Evolutionary conservation across 352 stramenopile species (phyloP).

Genomic region (Globisporangium camurandrum): DNA sequence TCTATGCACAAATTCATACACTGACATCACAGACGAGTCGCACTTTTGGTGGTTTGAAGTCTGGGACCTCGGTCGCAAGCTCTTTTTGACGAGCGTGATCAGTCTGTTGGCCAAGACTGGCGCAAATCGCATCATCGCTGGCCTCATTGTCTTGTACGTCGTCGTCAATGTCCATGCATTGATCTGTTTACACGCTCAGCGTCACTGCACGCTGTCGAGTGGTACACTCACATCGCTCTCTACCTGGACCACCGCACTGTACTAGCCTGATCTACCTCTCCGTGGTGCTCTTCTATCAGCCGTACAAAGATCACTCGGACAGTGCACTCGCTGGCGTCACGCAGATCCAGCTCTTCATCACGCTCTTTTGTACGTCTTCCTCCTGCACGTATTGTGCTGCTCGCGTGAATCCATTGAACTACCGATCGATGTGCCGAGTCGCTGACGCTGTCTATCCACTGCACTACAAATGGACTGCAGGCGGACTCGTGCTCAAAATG

Average conservation of each 20-base stretch:
- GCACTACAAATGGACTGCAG: slow-evolving; percentile 13
- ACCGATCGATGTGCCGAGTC: too few species aligned
- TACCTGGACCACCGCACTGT: too few species aligned
- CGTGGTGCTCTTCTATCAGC: slow-evolving; percentile 63
- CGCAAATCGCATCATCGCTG: slow-evolving; percentile 61
- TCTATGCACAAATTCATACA: too few species aligned
- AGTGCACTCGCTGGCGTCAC: slow-evolving; percentile 52
- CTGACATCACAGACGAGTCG: slow-evolving; percentile 27
- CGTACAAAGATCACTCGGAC: slow-evolving; percentile 54
- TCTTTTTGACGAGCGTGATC: slow-evolving; percentile 64
- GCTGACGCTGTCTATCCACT: too few species aligned
- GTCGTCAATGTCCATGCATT: too few species aligned
- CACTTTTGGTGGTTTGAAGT: slow-evolving; percentile 79
- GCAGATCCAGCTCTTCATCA: slow-evolving; percentile 76
- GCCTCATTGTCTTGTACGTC: slow-evolving; percentile 53
- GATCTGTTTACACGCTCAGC: too few species aligned
- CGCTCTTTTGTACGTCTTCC: slow-evolving; percentile 53
- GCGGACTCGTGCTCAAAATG: slow-evolving; percentile 66
- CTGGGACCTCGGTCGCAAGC: slow-evolving; percentile 62
- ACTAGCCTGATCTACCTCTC: slow-evolving; percentile 65
- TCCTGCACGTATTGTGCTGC: not conserved
- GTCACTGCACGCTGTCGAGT: too few species aligned
- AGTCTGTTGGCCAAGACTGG: slow-evolving; percentile 50
- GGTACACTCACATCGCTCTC: not conserved
- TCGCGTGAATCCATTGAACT: not conserved